A percentile compares a stretch with the other conserved stretches of the same genome.
Conservation (phyloP, 805 yeast species). For the Spathaspora boniae region DNA sequence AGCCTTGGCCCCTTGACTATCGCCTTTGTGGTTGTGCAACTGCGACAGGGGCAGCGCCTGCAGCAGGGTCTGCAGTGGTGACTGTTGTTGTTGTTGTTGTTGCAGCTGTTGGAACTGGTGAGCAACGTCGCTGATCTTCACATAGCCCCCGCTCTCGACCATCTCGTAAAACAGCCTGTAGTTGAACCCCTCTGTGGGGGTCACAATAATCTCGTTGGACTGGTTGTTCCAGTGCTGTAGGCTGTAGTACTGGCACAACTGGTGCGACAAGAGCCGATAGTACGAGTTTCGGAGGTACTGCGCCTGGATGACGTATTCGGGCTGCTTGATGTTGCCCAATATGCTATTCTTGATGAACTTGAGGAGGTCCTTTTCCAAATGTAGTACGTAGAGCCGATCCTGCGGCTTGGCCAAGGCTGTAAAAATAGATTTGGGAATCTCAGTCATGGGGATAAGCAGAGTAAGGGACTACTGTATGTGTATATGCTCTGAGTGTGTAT, state of each 20-base stretch:
- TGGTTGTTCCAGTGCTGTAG: constrained; percentile 46
- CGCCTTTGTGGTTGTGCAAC: constrained; percentile 1
- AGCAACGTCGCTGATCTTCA: constrained; percentile 10
- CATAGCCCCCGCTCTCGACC: constrained; percentile 4
- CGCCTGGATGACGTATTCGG: constrained; percentile 15
- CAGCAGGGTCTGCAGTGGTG: not conserved
- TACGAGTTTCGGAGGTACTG: constrained; percentile 58
- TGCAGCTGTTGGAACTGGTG: constrained; percentile 6
- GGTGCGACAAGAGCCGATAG: constrained; percentile 64
- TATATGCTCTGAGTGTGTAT: too few relatives aligned
- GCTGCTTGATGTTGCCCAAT: constrained; percentile 9
- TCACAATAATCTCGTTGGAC: constrained; percentile 20
- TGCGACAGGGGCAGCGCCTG: too few relatives aligned
- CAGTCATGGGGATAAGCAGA: constrained; percentile 10
- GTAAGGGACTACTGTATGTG: too few relatives aligned
- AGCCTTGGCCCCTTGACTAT: not conserved
- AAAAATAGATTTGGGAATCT: constrained; percentile 16
- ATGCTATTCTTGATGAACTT: constrained; percentile 14
- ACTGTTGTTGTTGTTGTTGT: not conserved
- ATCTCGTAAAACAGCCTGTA: constrained; percentile 11
- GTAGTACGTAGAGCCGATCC: constrained; percentile 19
- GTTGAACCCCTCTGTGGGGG: constrained; percentile 13
- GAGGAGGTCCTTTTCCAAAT: constrained; percentile 20
- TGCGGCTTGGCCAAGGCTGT: constrained; percentile 19
- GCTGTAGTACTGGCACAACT: constrained; percentile 63